A percentile compares a stretch with the other conserved stretches of the same genome.
These are phyloP conservation scores for Dalechampia spathulata DNA, from an alignment of 441 rosid species.

Conservation along the genomic window DNA sequence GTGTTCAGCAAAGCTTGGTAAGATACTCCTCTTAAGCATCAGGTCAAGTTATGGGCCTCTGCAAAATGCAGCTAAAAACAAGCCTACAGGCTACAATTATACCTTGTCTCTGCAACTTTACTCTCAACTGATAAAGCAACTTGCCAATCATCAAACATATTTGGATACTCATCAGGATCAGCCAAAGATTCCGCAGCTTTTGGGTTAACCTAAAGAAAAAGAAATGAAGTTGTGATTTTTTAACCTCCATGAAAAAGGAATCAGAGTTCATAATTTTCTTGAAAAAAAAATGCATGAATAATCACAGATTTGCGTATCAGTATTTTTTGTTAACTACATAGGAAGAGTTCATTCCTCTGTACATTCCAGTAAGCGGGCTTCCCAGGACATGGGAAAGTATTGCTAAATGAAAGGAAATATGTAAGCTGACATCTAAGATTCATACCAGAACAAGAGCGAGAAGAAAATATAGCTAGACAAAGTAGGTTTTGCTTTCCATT, in stretches of 20 bases:
- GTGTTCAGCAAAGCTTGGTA: constrained; percentile 3
- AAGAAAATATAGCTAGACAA: background rate
- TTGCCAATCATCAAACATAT: constrained; percentile 98
- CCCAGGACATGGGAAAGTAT: background rate
- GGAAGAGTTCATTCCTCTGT: background rate
- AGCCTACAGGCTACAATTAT: constrained; percentile 12
- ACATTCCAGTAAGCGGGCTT: background rate
- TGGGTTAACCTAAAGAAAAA: constrained; percentile 63
- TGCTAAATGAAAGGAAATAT: background rate
- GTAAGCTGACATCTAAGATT: background rate
- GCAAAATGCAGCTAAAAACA: background rate
- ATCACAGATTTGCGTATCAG: background rate
- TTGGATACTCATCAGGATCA: constrained; percentile 94
- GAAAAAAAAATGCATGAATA: background rate
- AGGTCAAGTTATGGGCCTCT: background rate
- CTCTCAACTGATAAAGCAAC: constrained; percentile 74
- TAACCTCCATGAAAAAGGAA: background rate
- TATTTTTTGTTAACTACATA: background rate
- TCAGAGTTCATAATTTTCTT: background rate
- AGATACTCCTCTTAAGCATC: background rate
- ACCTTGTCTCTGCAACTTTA: constrained; percentile 73
- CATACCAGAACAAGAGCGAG: background rate
- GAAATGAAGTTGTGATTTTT: background rate
- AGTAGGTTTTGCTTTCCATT: background rate
- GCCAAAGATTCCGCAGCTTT: constrained; percentile 99